Evolutionary conservation across 768 basidiomycete species (phyloP).

Genomic region (Gymnopilus junonius): DNA sequence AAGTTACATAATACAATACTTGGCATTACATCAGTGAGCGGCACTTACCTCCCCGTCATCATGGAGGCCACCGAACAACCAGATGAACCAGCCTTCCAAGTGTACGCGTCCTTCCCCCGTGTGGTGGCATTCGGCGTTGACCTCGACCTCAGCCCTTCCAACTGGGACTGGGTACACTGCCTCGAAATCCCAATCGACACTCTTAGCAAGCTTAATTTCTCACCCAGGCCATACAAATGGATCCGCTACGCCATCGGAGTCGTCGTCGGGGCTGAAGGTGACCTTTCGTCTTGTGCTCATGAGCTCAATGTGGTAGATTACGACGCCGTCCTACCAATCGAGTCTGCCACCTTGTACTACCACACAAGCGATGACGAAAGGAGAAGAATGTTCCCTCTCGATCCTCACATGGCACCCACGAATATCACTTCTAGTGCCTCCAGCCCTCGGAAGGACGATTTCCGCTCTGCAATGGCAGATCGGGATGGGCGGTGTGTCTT

Average conservation of each 20-base stretch:
- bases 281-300: conserved; percentile 17
- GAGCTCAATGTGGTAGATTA: conserved; percentile 15
- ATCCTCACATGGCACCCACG: conserved; percentile 17
- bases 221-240: conserved; percentile 23
- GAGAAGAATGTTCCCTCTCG: conserved; percentile 22
- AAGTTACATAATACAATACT: too few relatives aligned
- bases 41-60: neutral
- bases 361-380: conserved; percentile 19
- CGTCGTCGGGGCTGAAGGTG: conserved; percentile 22
- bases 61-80: neutral
- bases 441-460: conserved; percentile 13
- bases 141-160: neutral
- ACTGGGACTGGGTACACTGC: neutral
- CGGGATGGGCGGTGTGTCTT: conserved; percentile 24
- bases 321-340: conserved; percentile 6
- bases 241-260: conserved; percentile 25
- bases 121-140: neutral
- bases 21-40: too few relatives aligned
- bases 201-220: conserved; percentile 15
- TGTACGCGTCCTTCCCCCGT: neutral
- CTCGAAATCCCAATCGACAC: neutral
- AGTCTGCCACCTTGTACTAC: conserved; percentile 20
- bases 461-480: conserved; percentile 11
- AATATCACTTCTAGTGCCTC: conserved; percentile 15
- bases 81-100: neutral